Evolutionary conservation across 805 yeast species (phyloP), one percentile per base, ranked within the genome.

Genomic region (Monosporozyma siamensis): DNA sequence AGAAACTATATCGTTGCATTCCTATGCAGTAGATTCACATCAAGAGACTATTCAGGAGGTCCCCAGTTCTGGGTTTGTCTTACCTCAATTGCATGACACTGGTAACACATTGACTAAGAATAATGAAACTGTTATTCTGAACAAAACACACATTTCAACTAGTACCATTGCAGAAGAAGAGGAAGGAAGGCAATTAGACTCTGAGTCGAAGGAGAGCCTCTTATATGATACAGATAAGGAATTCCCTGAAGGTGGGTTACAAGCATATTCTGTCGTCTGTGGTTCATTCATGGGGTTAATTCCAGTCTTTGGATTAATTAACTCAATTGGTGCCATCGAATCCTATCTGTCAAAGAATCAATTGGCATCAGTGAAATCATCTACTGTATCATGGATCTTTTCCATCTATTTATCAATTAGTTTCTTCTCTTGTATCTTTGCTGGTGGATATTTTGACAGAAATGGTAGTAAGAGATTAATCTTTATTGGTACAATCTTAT

Each of bases 311-410:
- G 87, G 89, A 2, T 54, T 77, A 34, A 62, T 77, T 45, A 79
- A 79, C 48, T 67, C 82, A 0, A 66, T 77, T 20, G 87, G 89
- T 49, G 82, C 82, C 2, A 69, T 81, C 34, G 80, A 81, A 61
- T 71, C 82, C 0, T 78, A 80, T 50, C 71, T 81, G 6, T 68
- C 68, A 1, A 47, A 53, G 38, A 56, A 81, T 60, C 88, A 81
- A 58, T 60, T 81, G 51, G 68, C 66, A 0, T 49, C 65, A 25
- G 68, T 69, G 1, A 60, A 72, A 6, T 66, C 76, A 0, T 69
- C 82, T 1, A 66, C 75, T 0, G 67, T 76, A 2, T 71, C 84
- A 1, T 78, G 86, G 86, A 75, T 81, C 43, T 81, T 81, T 51
- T 79, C 87, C 11, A 63, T 80, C 31, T 78, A 71, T 57, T 61